Base-by-base conservation (phyloP, 1,284 basidiomycete species). In the Sanghuangporus baumii region DNA sequence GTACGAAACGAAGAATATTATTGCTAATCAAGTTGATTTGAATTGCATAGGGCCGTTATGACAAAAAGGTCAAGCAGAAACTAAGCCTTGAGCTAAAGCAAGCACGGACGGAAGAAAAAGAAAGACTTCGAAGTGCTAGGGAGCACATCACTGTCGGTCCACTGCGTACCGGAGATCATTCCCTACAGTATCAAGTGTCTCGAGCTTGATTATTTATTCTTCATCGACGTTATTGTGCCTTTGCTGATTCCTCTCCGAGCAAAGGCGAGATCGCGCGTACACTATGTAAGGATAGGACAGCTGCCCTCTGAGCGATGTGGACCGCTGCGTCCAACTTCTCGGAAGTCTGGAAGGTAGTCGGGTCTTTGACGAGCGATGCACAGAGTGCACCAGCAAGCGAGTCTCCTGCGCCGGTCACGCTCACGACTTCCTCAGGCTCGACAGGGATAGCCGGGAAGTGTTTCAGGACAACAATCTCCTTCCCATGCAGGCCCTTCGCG, bases 321-420 rank as follows among this genome's bases (percentile, higher is more conserved):
- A 92, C 75, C 1, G 78, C 70, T 14, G 69, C 67, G 1, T 76
- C 75, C 61, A 91, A 67, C 3, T 73, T 68, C 9, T 67, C 64
- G 14, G 81, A 80, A 62, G 77, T 72, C n/a, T 75, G 72, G 65
- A 89, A 84, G 8, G 75, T 70, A 9, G 67, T 67, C 14, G 77
- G 79, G 51, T 79, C 71, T 23, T 76, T 72, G 4, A 80, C 74
- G 12, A 92, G 71, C 23, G 75, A 73, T 0, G 89, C 86, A 18
- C 91, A 73, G 20, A 95, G 70, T 0, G 87, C 82, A 7, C 93
- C 94, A 3, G 92, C 93, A 20, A 96, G 82, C 2, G 92, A 88
- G 74, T 98, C 94, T 0, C 95, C 95, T 1, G 93, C 94, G 2
- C 95, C 95, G 0, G 94, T 97, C 9, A 93, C 91, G 68, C 88